These are phyloP conservation scores for Wickerhamomyces chambardii DNA, from an alignment of 805 yeast genomes.

Conservation along the genomic window DNA sequence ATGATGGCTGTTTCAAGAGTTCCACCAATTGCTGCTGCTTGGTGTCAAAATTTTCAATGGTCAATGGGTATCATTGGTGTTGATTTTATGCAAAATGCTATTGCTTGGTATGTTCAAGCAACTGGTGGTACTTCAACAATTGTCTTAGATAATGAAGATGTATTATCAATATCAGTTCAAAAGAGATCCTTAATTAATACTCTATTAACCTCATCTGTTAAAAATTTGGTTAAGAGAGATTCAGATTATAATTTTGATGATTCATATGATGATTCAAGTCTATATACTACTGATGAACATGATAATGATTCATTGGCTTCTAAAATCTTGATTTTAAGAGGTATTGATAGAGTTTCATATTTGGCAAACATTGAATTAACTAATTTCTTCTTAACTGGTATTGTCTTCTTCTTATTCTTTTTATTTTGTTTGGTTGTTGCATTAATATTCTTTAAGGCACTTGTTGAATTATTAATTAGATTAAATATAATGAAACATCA, in stretches of 20 bases:
- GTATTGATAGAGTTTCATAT: conserved; percentile 87
- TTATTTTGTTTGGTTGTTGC: conserved; percentile 50
- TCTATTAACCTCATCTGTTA: conserved; percentile 3
- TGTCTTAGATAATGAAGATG: conserved; percentile 51
- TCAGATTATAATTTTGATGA: conserved; percentile 35
- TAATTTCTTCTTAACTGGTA: conserved; percentile 76
- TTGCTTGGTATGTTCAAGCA: conserved; percentile 91
- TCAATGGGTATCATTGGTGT: conserved; percentile 83
- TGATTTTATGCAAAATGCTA: conserved; percentile 69
- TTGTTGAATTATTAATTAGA: conserved; percentile 53
- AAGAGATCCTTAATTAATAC: conserved; percentile 27
- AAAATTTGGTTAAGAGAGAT: not conserved
- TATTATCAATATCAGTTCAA: conserved; percentile 81
- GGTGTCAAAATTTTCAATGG: conserved; percentile 98
- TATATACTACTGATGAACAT: conserved; percentile 70
- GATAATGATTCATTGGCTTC: conserved; percentile 43
- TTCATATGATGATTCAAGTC: conserved; percentile 35
- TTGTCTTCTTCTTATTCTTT: conserved; percentile 75
- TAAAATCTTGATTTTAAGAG: conserved; percentile 76
- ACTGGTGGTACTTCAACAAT: conserved; percentile 89
- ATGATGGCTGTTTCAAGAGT: conserved; percentile 92
- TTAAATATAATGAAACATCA: conserved; percentile 47
- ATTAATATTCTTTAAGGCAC: conserved; percentile 57
- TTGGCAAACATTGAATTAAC: conserved; percentile 82
- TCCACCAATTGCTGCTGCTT: conserved; percentile 96